Conservation (phyloP, 1,284 basidiomycete species). For the Inonotus obliquus region DNA sequence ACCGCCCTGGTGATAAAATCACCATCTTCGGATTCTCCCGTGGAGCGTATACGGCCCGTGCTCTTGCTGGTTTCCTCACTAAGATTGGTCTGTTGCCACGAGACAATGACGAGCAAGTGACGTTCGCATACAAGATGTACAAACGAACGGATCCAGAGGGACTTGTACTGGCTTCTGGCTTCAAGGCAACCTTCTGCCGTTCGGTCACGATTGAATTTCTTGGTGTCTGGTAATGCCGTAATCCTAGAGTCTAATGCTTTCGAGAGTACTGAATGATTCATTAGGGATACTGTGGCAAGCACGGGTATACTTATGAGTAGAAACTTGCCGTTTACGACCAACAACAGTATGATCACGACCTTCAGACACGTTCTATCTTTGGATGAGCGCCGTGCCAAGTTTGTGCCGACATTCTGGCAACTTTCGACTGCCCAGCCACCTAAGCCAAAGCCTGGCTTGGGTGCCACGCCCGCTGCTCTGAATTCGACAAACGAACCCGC, state of each 20-base stretch:
- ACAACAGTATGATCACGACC: slow-evolving; percentile 51
- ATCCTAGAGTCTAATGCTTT: background rate
- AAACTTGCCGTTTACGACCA: slow-evolving; percentile 56
- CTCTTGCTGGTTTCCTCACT: slow-evolving; percentile 59
- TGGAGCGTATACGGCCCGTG: slow-evolving; percentile 73
- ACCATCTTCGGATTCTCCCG: slow-evolving; percentile 71
- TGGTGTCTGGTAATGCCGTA: slow-evolving; percentile 53
- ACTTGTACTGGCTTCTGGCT: slow-evolving; percentile 44
- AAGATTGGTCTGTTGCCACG: slow-evolving; percentile 59
- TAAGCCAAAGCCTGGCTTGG: background rate
- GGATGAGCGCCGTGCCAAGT: slow-evolving; percentile 57
- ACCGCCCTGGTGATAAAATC: slow-evolving; percentile 51
- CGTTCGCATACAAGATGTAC: slow-evolving; percentile 65
- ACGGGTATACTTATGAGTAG: slow-evolving; percentile 54
- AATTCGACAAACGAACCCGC: background rate
- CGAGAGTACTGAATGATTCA: background rate
- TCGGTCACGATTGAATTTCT: slow-evolving; percentile 57
- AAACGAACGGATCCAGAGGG: slow-evolving; percentile 36
- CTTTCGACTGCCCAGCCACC: slow-evolving; percentile 18
- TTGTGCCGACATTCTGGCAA: slow-evolving; percentile 49
- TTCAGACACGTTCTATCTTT: slow-evolving; percentile 64
- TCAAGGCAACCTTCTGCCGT: slow-evolving; percentile 63
- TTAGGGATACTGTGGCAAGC: slow-evolving; percentile 64
- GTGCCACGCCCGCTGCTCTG: background rate
- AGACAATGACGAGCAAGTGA: slow-evolving; percentile 54